Base-by-base conservation (phyloP, 2,329 filamentous ascomycete genomes). In the Epichloe hybrida region DNA sequence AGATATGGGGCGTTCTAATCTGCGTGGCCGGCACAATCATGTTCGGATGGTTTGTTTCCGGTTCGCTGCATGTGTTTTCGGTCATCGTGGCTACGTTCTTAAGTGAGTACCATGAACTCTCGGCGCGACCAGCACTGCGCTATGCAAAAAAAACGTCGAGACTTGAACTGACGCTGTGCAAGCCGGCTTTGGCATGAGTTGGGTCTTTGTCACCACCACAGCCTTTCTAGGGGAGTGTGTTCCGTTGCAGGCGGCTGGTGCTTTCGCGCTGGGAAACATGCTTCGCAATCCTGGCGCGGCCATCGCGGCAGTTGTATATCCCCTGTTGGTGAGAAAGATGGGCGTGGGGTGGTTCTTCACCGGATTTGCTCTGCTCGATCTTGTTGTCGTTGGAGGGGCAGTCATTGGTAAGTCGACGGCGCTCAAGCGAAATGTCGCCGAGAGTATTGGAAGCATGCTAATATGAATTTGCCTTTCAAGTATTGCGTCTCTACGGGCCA, bases 191-290 rank as follows among this genome's bases (percentile, higher is more conserved):
- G 67, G 67, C 6, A 66, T 68, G 52, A 66, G 66, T 6, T 67
- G 69, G 54, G 68, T 71, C 42, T 69, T 71, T 51, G 65, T 71
- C 17, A 64, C 67, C 3, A 69, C 62, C 20, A 69, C 67, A 0
- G 65, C 66, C 1, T 72, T 68, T 53, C 62, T 69, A 40, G 70
- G 12, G 12, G 66, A 70, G 51, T 69, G 64, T 49, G 62, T 66
- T 2, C 63, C 65, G 11, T 55, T 63, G 42, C 65, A 68, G 46
- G 65, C 69, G 15, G 69, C 69, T 3, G 66, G 62, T 17, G 59
- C 69, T 7, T 68, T 72, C 43, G 69, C 69, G 0, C 58, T 72
- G 6, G 65, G 62, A 4, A 66, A 67, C 46, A 61, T 70, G 53
- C 59, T 71, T 34, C 63, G 69, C 2, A 72, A 70, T 49, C 60